Evolutionary conservation across 192 early-diverging fungal species (phyloP).

Genomic region (Backusella liffmaniae): DNA sequence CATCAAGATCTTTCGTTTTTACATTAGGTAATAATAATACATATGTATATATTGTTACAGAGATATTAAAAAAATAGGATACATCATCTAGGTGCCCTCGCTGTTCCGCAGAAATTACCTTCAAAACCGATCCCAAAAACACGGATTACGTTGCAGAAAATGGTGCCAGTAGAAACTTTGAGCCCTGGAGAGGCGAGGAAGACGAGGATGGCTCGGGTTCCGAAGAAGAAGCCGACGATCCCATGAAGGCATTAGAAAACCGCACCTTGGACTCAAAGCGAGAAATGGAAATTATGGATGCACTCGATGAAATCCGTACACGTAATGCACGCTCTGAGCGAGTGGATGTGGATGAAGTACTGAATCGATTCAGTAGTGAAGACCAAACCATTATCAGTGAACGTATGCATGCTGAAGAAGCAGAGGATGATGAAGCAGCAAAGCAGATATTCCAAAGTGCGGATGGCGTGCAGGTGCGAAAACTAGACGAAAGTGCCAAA

Average conservation of each 20-base stretch:
- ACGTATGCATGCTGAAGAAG: slow-evolving; percentile 42
- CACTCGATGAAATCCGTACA: slow-evolving; percentile 91
- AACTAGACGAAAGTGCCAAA: slow-evolving; percentile 49
- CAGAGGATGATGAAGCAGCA: slow-evolving; percentile 69
- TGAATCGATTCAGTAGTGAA: slow-evolving; percentile 50
- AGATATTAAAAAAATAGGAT: not conserved
- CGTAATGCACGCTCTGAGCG: slow-evolving; percentile 83
- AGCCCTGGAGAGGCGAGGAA: slow-evolving; percentile 77
- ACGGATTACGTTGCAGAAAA: slow-evolving; percentile 92
- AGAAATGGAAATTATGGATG: slow-evolving; percentile 98
- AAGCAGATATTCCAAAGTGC: slow-evolving; percentile 59
- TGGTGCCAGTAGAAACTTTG: slow-evolving; percentile 93
- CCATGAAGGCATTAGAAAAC: slow-evolving; percentile 95
- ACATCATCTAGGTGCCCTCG: slow-evolving; percentile 78
- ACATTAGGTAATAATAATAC: slow-evolving; percentile 41
- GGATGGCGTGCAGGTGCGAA: slow-evolving; percentile 66
- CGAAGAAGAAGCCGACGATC: slow-evolving; percentile 86
- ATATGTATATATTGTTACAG: too few species aligned
- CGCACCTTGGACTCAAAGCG: slow-evolving; percentile 89
- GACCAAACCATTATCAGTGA: slow-evolving; percentile 34
- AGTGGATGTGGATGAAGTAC: slow-evolving; percentile 62
- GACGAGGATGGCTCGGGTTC: slow-evolving; percentile 43
- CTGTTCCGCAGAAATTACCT: slow-evolving; percentile 97
- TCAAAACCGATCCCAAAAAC: slow-evolving; percentile 96
- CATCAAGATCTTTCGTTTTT: slow-evolving; percentile 79